Evolutionary conservation across 441 rosid genomes (phyloP), one percentile per base, ranked within the genome.

Genomic region (Adansonia grandidieri): DNA sequence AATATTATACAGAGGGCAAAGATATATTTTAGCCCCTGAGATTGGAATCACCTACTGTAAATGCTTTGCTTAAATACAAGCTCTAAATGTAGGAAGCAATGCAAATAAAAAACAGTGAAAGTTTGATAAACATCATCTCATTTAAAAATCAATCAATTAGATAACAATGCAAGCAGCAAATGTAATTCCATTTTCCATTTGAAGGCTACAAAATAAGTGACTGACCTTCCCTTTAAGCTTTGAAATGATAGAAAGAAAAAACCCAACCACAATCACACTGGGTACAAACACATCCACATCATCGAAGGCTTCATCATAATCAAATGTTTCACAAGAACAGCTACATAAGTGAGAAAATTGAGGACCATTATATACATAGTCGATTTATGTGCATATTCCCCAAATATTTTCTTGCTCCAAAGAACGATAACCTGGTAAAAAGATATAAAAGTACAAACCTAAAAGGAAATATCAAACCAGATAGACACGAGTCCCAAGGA

Each of bases 181-280:
- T 32, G 48, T 10, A 9, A 32, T 72, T 54, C 14, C 24, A 32
- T n/a, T 32, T 54, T 24, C 64, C 75, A 72, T 54, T 19, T 78
- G 7, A 78, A 66, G 54, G 71, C 48, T 73, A 51, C 53, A 75
- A 28, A 72, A 13, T 68, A 82, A 44, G 75, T 24, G 51, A 62
- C 72, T 73, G 79, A 95, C 99, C 98, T 91, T 82, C 77, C 87
- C 72, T 74, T 85, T 87, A 85, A 61, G 81, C 80, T 89, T 86
- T 58, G 89, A 86, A 73, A 81, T 84, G 80, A 91, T 78, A 66
- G 97, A 91, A 83, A 97, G 86, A 78, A 86, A 87, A 80, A 95
- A 93, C 76, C 96, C 94, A 85, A 92, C 98, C 76, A 92, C 87
- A 81, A 91, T 82, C 74, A 87, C 85, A 82, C 78, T 80, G 40